These are phyloP conservation scores for Hypoxylon fuscum DNA, from an alignment of 495 filamentous ascomycete genomes.

Conservation along the genomic window DNA sequence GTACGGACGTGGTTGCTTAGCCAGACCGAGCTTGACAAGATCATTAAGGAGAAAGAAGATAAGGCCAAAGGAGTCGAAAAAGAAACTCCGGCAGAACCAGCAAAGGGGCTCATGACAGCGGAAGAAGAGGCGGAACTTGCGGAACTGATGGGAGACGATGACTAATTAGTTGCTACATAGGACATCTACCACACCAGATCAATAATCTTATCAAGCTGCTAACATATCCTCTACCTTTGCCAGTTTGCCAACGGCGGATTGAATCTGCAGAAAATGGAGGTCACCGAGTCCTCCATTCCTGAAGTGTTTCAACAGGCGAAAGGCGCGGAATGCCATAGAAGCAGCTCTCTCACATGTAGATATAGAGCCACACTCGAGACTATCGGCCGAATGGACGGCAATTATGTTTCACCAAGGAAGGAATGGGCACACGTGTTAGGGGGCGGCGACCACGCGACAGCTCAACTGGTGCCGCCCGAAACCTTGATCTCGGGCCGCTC, in stretches of 20 bases:
- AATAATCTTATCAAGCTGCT: background rate
- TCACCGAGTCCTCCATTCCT: conserved; percentile 2
- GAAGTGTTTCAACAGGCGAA: background rate
- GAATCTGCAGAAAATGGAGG: too few species aligned
- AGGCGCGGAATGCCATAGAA: background rate
- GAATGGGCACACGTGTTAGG: conserved; percentile 18
- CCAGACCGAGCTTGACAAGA: conserved; percentile 66
- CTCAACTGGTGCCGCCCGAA: conserved; percentile 17
- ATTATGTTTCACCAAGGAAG: conserved; percentile 19
- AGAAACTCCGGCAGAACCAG: conserved; percentile 51
- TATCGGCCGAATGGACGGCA: conserved; percentile 20
- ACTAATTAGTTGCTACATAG: conserved; percentile 44
- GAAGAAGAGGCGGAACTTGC: conserved; percentile 90
- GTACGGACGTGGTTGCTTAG: conserved; percentile 81
- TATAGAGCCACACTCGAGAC: background rate
- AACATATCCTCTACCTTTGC: too few species aligned
- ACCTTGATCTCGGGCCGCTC: conserved; percentile 22
- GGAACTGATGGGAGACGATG: conserved; percentile 83
- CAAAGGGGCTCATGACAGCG: conserved; percentile 66
- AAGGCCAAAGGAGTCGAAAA: conserved; percentile 59
- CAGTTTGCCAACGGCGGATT: too few species aligned
- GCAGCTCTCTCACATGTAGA: background rate
- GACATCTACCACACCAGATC: background rate
- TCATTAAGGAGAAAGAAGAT: conserved; percentile 61
- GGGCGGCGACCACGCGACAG: conserved; percentile 12